These are phyloP conservation scores for Simmondsia chinensis DNA, from an alignment of 148 eudicot species.

Conservation along the genomic window DNA sequence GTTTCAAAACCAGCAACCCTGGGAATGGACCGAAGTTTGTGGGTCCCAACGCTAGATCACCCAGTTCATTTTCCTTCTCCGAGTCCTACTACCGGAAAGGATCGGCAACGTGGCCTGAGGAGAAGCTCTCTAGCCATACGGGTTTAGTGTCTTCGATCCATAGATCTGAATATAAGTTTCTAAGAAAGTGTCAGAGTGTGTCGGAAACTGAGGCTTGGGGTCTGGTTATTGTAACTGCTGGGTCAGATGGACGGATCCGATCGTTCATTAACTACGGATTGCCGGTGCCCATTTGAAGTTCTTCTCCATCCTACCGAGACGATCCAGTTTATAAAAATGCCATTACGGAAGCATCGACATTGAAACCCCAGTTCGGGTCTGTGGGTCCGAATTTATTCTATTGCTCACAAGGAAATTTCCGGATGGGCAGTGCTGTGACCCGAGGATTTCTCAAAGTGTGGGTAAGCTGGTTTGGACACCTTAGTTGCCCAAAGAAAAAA, in stretches of 20 bases:
- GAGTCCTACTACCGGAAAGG: conserved; percentile 49
- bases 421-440: too few species aligned
- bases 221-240: conserved; percentile 84
- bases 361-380: too few species aligned
- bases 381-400: too few species aligned
- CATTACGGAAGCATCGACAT: too few species aligned
- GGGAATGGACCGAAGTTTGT: conserved; percentile 13
- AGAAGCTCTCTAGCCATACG: conserved; percentile 42
- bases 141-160: conserved; percentile 21
- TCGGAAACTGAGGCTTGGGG: conserved; percentile 74
- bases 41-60: conserved; percentile 3
- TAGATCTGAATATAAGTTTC: conserved; percentile 61
- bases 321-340: too few species aligned
- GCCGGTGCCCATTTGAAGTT: conserved; percentile 43
- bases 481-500: too few species aligned
- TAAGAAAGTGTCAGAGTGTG: conserved; percentile 51
- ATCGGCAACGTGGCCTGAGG: conserved; percentile 97
- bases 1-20: conserved; percentile 19
- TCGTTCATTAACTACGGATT: conserved; percentile 91
- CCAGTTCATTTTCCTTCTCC: conserved; percentile 8
- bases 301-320: too few species aligned
- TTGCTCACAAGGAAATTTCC: too few species aligned
- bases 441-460: too few species aligned
- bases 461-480: too few species aligned
- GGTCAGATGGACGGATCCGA: conserved; percentile 83